These are phyloP conservation scores for Symbiodinium natans DNA, from an alignment of 73 alveolate genomes.

Conservation along the genomic window DNA sequence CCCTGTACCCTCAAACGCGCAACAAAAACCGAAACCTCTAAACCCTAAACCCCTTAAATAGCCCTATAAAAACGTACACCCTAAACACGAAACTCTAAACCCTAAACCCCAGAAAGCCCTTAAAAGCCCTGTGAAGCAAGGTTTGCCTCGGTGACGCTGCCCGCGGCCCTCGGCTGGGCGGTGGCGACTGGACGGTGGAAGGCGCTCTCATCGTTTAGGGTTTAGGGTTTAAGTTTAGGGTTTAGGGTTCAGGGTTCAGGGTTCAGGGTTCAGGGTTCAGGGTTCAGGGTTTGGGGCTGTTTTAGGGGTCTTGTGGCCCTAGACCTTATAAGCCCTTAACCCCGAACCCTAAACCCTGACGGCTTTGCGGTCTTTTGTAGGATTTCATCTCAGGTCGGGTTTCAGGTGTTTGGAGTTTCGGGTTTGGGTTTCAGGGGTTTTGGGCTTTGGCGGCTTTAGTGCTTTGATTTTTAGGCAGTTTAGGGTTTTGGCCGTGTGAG, in stretches of 20 bases:
- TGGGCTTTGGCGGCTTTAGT: no score
- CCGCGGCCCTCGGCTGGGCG: conserved; percentile 60
- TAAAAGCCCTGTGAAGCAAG: background rate
- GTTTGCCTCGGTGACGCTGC: conserved; percentile 77
- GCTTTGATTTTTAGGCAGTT: no score
- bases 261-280: background rate
- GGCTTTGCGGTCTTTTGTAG: no score
- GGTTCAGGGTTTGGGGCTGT: no score
- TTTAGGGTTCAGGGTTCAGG: no score
- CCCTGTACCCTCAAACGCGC: background rate
- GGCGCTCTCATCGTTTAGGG: background rate
- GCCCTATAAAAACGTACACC: background rate
- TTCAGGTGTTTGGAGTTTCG: no score
- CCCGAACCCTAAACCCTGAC: no score
- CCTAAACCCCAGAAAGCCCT: background rate
- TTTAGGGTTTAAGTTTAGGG: background rate
- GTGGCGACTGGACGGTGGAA: conserved; percentile 44
- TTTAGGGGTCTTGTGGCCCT: no score
- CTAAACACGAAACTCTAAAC: background rate
- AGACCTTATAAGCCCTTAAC: no score
- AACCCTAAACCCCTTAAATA: background rate
- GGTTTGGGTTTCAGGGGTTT: no score
- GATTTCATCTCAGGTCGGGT: no score
- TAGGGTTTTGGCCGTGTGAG: no score
- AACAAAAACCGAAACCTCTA: background rate